Conservation (phyloP, 768 basidiomycete genomes). For the Phylloporus arenicola region DNA sequence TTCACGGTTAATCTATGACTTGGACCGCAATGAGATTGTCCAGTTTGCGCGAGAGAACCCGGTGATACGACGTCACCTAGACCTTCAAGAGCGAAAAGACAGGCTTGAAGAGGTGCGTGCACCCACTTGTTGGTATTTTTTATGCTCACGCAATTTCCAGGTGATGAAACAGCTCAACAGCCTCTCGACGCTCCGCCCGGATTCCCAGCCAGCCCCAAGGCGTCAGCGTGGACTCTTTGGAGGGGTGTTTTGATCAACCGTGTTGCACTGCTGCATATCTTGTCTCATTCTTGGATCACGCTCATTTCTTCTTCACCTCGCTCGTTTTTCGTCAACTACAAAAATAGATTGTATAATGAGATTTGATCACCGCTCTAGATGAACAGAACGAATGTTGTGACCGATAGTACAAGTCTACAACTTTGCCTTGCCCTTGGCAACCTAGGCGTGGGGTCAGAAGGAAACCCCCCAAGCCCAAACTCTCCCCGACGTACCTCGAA, state of each 20-base stretch:
- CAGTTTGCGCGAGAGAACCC: slow-evolving; percentile 97
- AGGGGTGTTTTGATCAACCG: slow-evolving; percentile 55
- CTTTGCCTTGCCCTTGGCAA: slow-evolving; percentile 38
- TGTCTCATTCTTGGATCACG: neutral
- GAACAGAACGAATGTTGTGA: neutral
- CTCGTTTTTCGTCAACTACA: neutral
- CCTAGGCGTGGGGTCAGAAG: slow-evolving; percentile 13
- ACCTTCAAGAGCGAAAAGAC: slow-evolving; percentile 94
- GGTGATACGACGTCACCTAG: slow-evolving; percentile 76
- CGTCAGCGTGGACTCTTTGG: slow-evolving; percentile 78
- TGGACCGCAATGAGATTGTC: slow-evolving; percentile 85
- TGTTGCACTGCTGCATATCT: neutral
- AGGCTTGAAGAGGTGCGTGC: slow-evolving; percentile 85
- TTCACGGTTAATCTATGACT: slow-evolving; percentile 83
- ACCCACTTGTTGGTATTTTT: neutral
- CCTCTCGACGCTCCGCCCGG: slow-evolving; percentile 80
- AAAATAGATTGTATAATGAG: slow-evolving; percentile 13
- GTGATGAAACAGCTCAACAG: slow-evolving; percentile 96
- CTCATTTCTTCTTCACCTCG: slow-evolving; percentile 6
- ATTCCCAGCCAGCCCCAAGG: slow-evolving; percentile 67
- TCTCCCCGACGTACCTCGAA: slow-evolving; percentile 53
- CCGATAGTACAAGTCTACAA: slow-evolving; percentile 23
- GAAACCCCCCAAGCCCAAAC: neutral
- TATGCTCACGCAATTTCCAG: slow-evolving; percentile 33
- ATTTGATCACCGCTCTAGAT: slow-evolving; percentile 15